These are phyloP conservation scores for Phytophthora fragariae DNA, from an alignment of 352 stramenopile species.

Conservation along the genomic window DNA sequence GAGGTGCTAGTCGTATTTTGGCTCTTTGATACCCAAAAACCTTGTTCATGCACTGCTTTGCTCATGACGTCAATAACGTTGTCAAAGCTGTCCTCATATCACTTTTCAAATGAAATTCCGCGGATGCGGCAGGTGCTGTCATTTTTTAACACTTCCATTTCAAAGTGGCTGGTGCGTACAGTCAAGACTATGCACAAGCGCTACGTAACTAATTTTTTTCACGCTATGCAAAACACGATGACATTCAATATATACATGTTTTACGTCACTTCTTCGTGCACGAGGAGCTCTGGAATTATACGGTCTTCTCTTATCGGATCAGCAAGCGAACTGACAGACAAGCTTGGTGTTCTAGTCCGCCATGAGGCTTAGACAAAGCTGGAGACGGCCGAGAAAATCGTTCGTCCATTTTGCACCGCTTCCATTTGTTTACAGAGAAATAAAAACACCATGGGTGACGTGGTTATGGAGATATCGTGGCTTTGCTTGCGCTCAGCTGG, in stretches of 20 bases:
- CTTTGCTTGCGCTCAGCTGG: neutral
- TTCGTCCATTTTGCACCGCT: constrained; percentile 6
- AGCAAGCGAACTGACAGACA: neutral
- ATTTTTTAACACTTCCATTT: constrained; percentile 21
- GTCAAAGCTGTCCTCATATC: neutral
- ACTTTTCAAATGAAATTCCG: neutral
- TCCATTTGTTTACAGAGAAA: constrained; percentile 13
- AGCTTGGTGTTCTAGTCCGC: neutral
- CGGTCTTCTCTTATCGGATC: constrained; percentile 14
- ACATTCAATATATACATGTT: constrained; percentile 22
- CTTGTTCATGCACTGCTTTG: constrained; percentile 21
- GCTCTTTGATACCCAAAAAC: constrained; percentile 20
- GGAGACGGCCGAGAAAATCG: constrained; percentile 1
- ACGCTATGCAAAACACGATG: constrained; percentile 17
- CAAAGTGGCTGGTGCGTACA: constrained; percentile 19
- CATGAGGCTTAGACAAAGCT: constrained; percentile 4
- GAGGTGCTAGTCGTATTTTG: constrained; percentile 22
- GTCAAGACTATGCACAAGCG: constrained; percentile 10
- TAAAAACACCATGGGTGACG: constrained; percentile 15
- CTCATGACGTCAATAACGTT: constrained; percentile 5
- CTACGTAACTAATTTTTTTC: constrained; percentile 12
- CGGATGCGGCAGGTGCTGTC: constrained; percentile 1
- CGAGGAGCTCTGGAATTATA: constrained; percentile 9
- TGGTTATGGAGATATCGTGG: constrained; percentile 18
- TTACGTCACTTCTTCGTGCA: constrained; percentile 18